These are phyloP conservation scores for Globisporangium middletonii DNA, from an alignment of 352 stramenopile species.

Conservation along the genomic window DNA sequence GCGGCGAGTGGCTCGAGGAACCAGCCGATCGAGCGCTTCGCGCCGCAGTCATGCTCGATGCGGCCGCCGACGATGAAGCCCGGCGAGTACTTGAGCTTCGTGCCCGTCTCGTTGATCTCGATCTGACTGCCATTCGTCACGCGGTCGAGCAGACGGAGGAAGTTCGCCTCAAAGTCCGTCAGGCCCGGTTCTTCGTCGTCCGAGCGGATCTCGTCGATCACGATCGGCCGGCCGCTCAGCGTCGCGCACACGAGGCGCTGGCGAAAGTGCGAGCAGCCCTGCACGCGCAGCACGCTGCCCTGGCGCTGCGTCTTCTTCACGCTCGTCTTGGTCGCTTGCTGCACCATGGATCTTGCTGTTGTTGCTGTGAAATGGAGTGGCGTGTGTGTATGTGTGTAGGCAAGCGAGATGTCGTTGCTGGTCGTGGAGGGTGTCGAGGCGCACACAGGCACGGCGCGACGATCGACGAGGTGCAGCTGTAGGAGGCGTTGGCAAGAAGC, in stretches of 20 bases:
- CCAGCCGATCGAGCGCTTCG: conserved; percentile 92
- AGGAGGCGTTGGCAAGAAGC: too few species aligned
- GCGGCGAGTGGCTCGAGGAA: conserved; percentile 98
- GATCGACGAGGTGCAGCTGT: too few species aligned
- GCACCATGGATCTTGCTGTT: conserved; percentile 4
- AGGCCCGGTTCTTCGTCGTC: conserved; percentile 94
- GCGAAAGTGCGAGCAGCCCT: conserved; percentile 91
- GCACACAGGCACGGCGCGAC: too few species aligned
- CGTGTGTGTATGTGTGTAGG: background rate
- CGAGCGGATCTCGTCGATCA: conserved; percentile 94
- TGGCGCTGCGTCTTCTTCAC: conserved; percentile 31
- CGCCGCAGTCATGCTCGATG: conserved; percentile 94
- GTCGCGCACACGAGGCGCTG: conserved; percentile 91
- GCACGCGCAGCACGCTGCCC: conserved; percentile 43
- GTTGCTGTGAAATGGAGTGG: background rate
- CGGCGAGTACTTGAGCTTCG: conserved; percentile 94
- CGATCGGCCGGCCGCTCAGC: conserved; percentile 89
- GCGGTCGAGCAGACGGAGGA: conserved; percentile 94
- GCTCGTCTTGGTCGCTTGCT: conserved; percentile 15
- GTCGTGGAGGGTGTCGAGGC: background rate
- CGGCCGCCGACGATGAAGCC: conserved; percentile 94
- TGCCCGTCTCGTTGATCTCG: conserved; percentile 99
- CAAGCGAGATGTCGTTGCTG: background rate
- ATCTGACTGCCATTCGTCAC: conserved; percentile 97
- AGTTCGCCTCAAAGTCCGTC: conserved; percentile 95